Conservation (phyloP, 495 filamentous ascomycete species). For the Penicillium macrosclerotiorum region DNA sequence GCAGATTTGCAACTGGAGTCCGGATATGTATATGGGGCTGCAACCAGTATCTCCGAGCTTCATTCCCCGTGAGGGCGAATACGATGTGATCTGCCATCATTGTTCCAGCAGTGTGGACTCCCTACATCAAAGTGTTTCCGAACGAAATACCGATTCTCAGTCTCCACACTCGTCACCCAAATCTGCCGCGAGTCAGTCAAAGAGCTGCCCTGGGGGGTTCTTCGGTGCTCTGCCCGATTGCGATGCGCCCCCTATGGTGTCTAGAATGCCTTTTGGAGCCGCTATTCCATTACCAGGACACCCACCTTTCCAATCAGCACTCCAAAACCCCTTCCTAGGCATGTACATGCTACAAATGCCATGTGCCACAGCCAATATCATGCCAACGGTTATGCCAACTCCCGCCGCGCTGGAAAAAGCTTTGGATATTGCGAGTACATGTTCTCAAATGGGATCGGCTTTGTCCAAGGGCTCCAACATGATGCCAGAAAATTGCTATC, state of each 20-base stretch:
- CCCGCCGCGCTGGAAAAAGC: background rate
- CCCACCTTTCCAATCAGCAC: constrained; percentile 13
- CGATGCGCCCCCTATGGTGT: background rate
- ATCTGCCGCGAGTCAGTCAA: constrained; percentile 2
- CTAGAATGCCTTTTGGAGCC: background rate
- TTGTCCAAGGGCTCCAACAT: background rate
- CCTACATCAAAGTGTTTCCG: constrained; percentile 29
- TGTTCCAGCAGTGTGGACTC: constrained; percentile 30
- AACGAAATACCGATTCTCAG: constrained; percentile 16
- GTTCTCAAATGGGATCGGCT: background rate
- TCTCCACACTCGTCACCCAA: background rate
- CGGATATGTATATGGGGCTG: constrained; percentile 19
- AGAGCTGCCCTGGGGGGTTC: constrained; percentile 7
- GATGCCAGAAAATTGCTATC: background rate
- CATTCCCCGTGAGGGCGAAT: constrained; percentile 35
- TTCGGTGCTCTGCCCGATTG: background rate
- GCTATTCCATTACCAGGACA: constrained; percentile 6
- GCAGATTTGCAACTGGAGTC: constrained; percentile 23
- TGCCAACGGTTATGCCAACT: constrained; percentile 1
- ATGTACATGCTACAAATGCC: constrained; percentile 16
- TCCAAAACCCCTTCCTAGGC: constrained; percentile 20
- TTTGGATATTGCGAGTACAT: background rate
- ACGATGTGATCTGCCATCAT: constrained; percentile 38
- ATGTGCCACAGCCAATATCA: background rate
- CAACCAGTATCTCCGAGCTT: constrained; percentile 20